Percentiles rank a stretch among this genome's conserved stretches.
Evolutionary conservation across 2,329 filamentous ascomycete genomes (phyloP).

Genomic region (Cryphonectria parasitica): DNA sequence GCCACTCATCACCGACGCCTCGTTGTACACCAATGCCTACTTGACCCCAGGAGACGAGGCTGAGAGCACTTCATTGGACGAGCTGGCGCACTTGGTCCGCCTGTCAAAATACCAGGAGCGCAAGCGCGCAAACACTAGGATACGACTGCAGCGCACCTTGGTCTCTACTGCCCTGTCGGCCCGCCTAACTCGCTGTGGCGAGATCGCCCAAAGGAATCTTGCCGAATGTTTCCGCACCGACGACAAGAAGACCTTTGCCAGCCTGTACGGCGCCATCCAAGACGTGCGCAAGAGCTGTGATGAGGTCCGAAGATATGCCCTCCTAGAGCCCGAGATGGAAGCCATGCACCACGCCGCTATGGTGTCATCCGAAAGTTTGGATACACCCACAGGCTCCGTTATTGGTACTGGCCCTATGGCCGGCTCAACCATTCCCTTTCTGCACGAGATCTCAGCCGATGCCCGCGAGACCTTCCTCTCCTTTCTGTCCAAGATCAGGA

Average conservation of each 20-base stretch:
- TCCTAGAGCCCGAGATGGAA: slow-evolving; percentile 75
- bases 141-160: slow-evolving; percentile 74
- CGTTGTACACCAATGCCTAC: slow-evolving; percentile 66
- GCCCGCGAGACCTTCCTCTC: slow-evolving; percentile 76
- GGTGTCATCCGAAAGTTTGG: slow-evolving; percentile 55
- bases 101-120: slow-evolving; percentile 81
- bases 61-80: slow-evolving; percentile 72
- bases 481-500: slow-evolving; percentile 81
- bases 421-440: slow-evolving; percentile 57
- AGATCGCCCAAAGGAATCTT: slow-evolving; percentile 74
- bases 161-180: slow-evolving; percentile 76
- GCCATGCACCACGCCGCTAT: slow-evolving; percentile 55
- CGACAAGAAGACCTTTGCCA: slow-evolving; percentile 77
- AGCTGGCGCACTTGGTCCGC: slow-evolving; percentile 77
- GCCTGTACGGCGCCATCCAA: slow-evolving; percentile 76
- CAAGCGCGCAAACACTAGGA: slow-evolving; percentile 73
- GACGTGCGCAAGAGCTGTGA: slow-evolving; percentile 80
- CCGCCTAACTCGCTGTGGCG: slow-evolving; percentile 74
- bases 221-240: slow-evolving; percentile 79
- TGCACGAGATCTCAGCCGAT: slow-evolving; percentile 75
- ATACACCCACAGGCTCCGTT: slow-evolving; percentile 50
- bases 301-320: slow-evolving; percentile 69
- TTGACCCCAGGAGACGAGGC: slow-evolving; percentile 63
- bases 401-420: slow-evolving; percentile 43
- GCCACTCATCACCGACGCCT: slow-evolving; percentile 67